Evolutionary conservation across 495 filamentous ascomycete genomes (phyloP).

Genomic region (Aspergillus affinis): DNA sequence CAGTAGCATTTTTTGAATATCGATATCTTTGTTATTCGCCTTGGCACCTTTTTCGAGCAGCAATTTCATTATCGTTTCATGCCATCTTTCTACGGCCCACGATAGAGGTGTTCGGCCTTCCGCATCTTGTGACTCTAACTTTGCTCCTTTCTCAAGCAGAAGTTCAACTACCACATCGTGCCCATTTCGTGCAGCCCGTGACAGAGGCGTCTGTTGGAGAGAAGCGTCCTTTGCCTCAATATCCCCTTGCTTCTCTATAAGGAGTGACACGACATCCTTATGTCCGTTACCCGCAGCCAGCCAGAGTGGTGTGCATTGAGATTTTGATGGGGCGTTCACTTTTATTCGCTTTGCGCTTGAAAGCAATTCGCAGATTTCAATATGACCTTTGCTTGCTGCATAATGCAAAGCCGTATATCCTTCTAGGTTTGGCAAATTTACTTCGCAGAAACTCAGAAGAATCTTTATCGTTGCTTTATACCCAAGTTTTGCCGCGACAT

Average conservation of each 20-base stretch:
- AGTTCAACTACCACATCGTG: neutral
- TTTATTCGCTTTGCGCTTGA: neutral
- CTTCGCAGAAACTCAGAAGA: neutral
- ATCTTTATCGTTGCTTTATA: neutral
- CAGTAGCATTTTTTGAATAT: too few relatives aligned
- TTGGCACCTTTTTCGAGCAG: slow-evolving; percentile 3
- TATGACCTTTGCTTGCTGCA: neutral
- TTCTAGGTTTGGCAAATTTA: neutral
- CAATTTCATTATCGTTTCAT: neutral
- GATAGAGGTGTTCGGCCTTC: slow-evolving; percentile 2
- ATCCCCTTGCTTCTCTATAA: slow-evolving; percentile 1
- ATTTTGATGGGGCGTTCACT: neutral
- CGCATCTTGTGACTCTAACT: neutral
- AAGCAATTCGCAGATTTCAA: neutral
- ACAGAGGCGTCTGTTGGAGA: neutral
- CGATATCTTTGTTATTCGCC: too few relatives aligned
- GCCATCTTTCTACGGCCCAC: neutral
- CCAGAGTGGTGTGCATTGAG: slow-evolving; percentile 4
- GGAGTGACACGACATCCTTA: neutral
- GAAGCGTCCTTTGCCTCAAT: slow-evolving; percentile 3
- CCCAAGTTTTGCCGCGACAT: neutral
- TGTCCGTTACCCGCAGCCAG: neutral
- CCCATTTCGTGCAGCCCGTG: neutral
- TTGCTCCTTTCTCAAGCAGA: neutral
- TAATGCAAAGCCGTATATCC: neutral